Conservation (phyloP, 306 rosid species). For the Echinosophora koreensis region DNA sequence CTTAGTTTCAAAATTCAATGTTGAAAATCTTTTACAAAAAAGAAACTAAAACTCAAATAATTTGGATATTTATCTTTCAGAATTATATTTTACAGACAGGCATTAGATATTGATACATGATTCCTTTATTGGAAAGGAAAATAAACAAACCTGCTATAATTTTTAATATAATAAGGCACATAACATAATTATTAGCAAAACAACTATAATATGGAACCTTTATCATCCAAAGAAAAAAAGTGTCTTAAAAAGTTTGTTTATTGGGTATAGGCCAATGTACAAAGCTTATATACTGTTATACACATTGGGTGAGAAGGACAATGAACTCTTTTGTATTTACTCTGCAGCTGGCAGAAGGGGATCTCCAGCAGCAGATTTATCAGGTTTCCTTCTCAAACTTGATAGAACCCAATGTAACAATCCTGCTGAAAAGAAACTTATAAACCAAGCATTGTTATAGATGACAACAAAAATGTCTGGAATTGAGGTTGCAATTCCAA, state of each 20-base stretch:
- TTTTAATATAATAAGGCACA: background rate
- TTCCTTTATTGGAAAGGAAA: background rate
- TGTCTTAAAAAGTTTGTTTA: background rate
- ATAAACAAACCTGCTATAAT: background rate
- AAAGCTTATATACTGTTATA: constrained; percentile 16
- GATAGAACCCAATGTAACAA: constrained; percentile 70
- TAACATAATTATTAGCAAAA: background rate
- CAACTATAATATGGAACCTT: background rate
- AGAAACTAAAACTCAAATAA: background rate
- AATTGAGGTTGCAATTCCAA: constrained; percentile 60
- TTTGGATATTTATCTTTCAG: background rate
- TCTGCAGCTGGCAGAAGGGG: constrained; percentile 50
- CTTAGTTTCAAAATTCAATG: background rate
- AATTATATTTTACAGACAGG: background rate
- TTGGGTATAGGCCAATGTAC: constrained; percentile 15
- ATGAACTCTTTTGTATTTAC: background rate
- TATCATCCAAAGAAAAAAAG: background rate
- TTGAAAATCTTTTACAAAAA: background rate
- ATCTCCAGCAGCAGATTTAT: constrained; percentile 28
- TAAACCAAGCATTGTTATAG: constrained; percentile 92
- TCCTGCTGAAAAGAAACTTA: constrained; percentile 83
- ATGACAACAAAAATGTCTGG: constrained; percentile 58
- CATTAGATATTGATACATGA: background rate
- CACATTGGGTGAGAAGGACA: background rate
- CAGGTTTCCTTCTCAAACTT: constrained; percentile 48